These are phyloP conservation scores for Mortierella sp. DNA, from an alignment of 371 early-diverging fungal species.

Conservation along the genomic window DNA sequence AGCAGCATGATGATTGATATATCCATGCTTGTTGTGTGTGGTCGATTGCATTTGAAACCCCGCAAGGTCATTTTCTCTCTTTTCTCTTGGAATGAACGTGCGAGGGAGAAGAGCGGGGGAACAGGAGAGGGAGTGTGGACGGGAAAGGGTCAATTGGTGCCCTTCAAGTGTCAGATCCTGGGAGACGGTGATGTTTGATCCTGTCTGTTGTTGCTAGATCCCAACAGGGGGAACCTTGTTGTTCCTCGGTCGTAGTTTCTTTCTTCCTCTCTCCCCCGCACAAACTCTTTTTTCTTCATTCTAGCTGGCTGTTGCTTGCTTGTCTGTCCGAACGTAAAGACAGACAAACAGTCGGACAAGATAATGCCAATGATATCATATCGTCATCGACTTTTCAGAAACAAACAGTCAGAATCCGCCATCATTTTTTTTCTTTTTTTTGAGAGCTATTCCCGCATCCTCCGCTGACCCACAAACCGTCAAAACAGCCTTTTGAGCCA, in stretches of 20 bases:
- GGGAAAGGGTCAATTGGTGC: not conserved
- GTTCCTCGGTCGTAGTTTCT: not conserved
- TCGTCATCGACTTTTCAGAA: conserved; percentile 15
- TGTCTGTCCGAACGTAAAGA: not conserved
- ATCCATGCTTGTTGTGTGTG: not conserved
- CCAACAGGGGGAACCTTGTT: not conserved
- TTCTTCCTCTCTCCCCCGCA: not conserved
- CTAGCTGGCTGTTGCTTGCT: not conserved
- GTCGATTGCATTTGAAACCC: not conserved
- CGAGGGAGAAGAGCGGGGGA: not conserved
- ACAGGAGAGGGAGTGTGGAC: not conserved
- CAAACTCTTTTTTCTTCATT: no score
- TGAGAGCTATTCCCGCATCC: conserved; percentile 11
- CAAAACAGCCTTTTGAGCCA: not conserved
- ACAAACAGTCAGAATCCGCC: conserved; percentile 8
- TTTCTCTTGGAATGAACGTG: not conserved
- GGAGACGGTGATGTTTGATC: not conserved
- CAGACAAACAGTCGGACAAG: not conserved
- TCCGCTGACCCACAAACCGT: not conserved
- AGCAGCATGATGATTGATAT: not conserved
- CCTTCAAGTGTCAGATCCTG: not conserved
- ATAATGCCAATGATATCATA: conserved; percentile 26
- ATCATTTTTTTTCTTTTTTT: not conserved
- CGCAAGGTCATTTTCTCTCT: not conserved
- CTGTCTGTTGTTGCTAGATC: not conserved